Conservation (phyloP, 805 yeast genomes). For the Pachysolen tannophilus region DNA sequence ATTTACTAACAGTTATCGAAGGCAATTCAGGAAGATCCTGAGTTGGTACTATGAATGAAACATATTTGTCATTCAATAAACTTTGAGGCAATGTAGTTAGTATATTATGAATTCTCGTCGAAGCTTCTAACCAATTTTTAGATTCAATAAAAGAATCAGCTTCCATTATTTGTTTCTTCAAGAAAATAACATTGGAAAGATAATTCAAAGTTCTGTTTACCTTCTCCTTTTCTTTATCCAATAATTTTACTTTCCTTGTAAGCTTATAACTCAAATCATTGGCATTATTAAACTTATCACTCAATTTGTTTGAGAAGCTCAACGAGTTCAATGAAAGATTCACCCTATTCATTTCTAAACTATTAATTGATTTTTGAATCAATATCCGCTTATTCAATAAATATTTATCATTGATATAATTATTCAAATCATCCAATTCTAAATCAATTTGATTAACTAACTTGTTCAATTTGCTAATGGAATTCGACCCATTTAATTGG, state of each 20-base stretch:
- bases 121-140: conserved; percentile 71
- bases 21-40: conserved; percentile 82
- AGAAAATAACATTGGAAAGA: conserved; percentile 55
- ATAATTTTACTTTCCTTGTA: conserved; percentile 57
- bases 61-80: conserved; percentile 56
- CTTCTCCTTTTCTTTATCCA: conserved; percentile 63
- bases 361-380: not conserved
- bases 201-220: conserved; percentile 55
- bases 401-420: not conserved
- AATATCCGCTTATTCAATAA: not conserved
- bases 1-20: conserved; percentile 38
- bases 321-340: conserved; percentile 14
- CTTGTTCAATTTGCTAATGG: conserved; percentile 1
- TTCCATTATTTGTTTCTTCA: conserved; percentile 58
- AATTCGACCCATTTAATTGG: no score
- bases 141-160: conserved; percentile 63
- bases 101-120: conserved; percentile 46
- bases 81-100: conserved; percentile 47
- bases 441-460: conserved; percentile 1
- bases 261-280: conserved; percentile 58
- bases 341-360: conserved; percentile 5
- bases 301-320: conserved; percentile 51
- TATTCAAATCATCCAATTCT: conserved; percentile 1
- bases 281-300: conserved; percentile 47
- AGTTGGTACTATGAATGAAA: conserved; percentile 77